Evolutionary conservation across 176 grass and related monocot genomes (phyloP), one percentile per base, ranked within the genome.

Genomic region (Musa acuminata): DNA sequence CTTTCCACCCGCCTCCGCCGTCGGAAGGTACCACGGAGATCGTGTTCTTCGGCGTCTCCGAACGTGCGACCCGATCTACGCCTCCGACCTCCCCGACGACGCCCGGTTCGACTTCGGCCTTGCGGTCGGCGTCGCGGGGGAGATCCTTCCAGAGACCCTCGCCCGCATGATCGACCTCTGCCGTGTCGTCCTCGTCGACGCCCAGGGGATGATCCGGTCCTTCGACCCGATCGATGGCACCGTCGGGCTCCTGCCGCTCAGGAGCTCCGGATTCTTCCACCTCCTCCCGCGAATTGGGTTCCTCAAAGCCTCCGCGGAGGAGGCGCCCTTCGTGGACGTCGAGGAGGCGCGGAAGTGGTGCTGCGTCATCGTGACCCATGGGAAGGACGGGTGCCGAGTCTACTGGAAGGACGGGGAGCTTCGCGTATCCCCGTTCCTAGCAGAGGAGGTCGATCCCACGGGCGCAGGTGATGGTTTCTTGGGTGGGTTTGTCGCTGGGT

Each of bases 381-480:
- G 95, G 76, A 91, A 79, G 78, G 84, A 94, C 17, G 95, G 95
- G 4, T 99, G 95, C 43, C 81, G 86, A 50, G 55, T 94, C 58
- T 91, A 86, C 55, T 91, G 90, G 88, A 82, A 83, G 75, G 82
- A 82, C 5, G 86, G 86, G 19, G 88, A 99, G 76, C 70, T 87
- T n/a, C 72, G 71, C 55, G 84, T 94, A 11, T 60, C 77, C 9
- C 88, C 95, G 8, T 99, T 99, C 76, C 80, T 72, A 1, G 86
- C 82, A 20, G 78, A 87, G 17, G 86, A 99, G 84, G 82, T 99
- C 12, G 95, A 99, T 66, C 95, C 95, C 17, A 99, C 95, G 2
- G 95, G 95, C 17, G 95, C 95, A 7, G 90, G 90, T 4, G 95
- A 99, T 70, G 94, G 95, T 74, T 99, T 91, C 77, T 87, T 99